phyloP scores from a whole-genome alignment of 192 early-diverging fungal genomes.

The Allomyces javanicus region DNA sequence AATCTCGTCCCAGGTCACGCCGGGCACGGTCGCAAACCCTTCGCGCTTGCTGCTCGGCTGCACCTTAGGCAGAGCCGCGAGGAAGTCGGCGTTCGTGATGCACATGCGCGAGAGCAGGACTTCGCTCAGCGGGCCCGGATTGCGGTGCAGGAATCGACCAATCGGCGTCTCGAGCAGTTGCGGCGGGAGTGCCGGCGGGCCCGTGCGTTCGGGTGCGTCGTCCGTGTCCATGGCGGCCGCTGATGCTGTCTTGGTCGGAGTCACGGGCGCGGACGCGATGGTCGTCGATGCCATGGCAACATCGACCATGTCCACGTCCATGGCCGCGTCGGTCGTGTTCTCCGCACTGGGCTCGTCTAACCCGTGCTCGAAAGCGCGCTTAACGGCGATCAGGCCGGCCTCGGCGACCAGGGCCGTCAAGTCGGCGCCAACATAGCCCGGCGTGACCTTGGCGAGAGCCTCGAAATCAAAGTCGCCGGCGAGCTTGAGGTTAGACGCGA shows the following conservation, averaged over 20 bases:
- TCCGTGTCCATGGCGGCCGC: too few relatives aligned
- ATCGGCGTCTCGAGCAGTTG: slow-evolving; percentile 21
- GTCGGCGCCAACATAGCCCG: slow-evolving; percentile 97
- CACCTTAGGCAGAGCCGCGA: slow-evolving; percentile 64
- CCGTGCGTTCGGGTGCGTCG: not conserved
- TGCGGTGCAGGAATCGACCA: slow-evolving; percentile 44
- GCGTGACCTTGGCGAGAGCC: slow-evolving; percentile 71
- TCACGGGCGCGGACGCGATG: not conserved
- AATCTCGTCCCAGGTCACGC: slow-evolving; percentile 89
- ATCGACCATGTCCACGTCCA: slow-evolving; percentile 14
- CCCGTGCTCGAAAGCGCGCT: slow-evolving; percentile 33
- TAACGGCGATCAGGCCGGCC: slow-evolving; percentile 80
- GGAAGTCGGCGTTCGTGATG: slow-evolving; percentile 72
- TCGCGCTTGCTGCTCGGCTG: slow-evolving; percentile 95
- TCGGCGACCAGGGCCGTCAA: slow-evolving; percentile 72
- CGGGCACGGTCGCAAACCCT: slow-evolving; percentile 95
- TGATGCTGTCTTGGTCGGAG: too few relatives aligned
- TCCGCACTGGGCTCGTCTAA: too few relatives aligned
- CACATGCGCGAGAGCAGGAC: slow-evolving; percentile 64
- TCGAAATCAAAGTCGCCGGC: slow-evolving; percentile 65
- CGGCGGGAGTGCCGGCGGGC: not conserved
- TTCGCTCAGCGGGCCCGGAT: slow-evolving; percentile 51
- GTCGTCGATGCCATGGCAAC: not conserved
- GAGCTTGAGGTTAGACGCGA: slow-evolving; percentile 54
- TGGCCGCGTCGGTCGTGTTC: slow-evolving; percentile 2